Evolutionary conservation across 495 filamentous ascomycete species (phyloP).

Genomic region (Parathielavia hyrcaniae): DNA sequence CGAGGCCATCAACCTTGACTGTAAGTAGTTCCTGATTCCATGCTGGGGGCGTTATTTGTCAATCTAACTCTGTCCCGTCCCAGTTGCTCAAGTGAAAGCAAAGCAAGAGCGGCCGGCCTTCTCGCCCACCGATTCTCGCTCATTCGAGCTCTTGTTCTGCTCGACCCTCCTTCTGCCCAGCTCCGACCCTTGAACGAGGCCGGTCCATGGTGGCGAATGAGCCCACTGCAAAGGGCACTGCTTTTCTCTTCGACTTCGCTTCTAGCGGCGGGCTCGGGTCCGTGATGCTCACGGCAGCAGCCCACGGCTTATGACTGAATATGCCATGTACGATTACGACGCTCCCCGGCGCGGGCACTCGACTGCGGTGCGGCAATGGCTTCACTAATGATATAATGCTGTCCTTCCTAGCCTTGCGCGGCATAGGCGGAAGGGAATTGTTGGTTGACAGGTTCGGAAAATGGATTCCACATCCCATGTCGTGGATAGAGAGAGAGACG

Average conservation of each 20-base stretch:
- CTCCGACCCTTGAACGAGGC: conserved; percentile 13
- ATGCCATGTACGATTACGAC: conserved; percentile 9
- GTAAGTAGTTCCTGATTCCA: conserved; percentile 39
- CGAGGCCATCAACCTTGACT: conserved; percentile 52
- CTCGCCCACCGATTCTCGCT: conserved; percentile 58
- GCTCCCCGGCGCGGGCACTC: conserved; percentile 1
- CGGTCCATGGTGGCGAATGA: background rate
- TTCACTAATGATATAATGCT: conserved; percentile 12
- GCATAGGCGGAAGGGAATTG: background rate
- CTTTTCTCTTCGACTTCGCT: background rate
- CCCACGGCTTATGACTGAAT: conserved; percentile 10
- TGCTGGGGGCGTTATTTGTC: background rate
- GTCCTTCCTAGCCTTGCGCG: background rate
- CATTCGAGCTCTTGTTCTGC: conserved; percentile 60
- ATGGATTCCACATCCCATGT: background rate
- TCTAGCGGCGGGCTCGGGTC: background rate
- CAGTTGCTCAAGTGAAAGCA: conserved; percentile 35
- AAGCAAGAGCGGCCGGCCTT: conserved; percentile 48
- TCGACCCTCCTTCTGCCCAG: conserved; percentile 52
- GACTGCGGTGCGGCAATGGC: conserved; percentile 5
- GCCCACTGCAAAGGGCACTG: background rate
- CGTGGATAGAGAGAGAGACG: background rate
- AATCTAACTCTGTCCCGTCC: background rate
- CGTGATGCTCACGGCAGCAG: background rate
- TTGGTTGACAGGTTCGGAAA: background rate